phyloP scores from a whole-genome alignment of 495 filamentous ascomycete genomes.

The Talaromyces proteolyticus region DNA sequence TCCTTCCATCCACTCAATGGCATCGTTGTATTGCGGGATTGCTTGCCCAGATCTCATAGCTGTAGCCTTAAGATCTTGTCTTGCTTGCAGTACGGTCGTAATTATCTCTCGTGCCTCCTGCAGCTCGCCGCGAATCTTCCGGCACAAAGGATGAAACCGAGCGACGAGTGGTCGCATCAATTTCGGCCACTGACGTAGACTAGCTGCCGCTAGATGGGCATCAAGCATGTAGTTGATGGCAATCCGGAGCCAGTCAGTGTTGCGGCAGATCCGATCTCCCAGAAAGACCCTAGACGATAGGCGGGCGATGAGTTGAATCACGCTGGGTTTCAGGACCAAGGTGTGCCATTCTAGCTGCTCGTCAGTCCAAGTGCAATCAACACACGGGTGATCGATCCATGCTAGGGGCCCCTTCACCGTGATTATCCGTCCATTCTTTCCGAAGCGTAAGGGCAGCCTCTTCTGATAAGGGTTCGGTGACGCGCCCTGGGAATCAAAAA shows the following conservation, averaged over 20 bases:
- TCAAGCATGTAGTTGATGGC: slow-evolving; percentile 33
- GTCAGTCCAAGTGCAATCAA: too few species aligned
- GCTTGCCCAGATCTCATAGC: background rate
- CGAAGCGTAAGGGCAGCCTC: background rate
- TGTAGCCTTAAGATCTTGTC: background rate
- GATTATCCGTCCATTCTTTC: background rate
- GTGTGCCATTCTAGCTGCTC: slow-evolving; percentile 13
- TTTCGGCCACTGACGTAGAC: slow-evolving; percentile 27
- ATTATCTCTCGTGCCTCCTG: background rate
- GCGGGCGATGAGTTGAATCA: slow-evolving; percentile 37
- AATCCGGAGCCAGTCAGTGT: slow-evolving; percentile 31
- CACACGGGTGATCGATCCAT: too few species aligned
- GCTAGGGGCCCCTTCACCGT: too few species aligned
- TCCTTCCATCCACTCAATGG: slow-evolving; percentile 15
- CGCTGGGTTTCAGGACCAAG: slow-evolving; percentile 18
- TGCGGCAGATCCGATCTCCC: slow-evolving; percentile 32
- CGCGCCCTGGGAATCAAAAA: background rate
- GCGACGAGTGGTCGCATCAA: slow-evolving; percentile 28
- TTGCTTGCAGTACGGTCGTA: background rate
- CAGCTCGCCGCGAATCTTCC: background rate
- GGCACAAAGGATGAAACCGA: background rate
- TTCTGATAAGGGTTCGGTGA: background rate
- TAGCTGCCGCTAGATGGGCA: slow-evolving; percentile 19
- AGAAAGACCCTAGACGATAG: slow-evolving; percentile 42
- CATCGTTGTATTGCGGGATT: slow-evolving; percentile 6